Conservation (phyloP, 352 stramenopile species). For the Halophytophthora batemanensis region DNA sequence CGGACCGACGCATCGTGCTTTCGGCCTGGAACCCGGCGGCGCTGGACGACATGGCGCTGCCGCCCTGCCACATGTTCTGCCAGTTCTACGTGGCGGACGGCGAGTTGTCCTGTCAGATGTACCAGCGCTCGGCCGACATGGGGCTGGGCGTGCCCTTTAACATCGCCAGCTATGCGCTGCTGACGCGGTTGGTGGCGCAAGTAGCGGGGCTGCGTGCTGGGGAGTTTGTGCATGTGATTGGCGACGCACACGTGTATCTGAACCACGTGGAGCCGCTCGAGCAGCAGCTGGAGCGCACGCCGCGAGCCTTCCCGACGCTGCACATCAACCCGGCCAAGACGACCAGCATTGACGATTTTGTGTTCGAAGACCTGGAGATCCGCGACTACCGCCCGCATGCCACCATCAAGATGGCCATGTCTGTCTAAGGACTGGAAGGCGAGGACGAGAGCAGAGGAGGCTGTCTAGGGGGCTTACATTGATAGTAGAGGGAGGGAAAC, state of each 20-base stretch:
- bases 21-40: constrained; percentile 99
- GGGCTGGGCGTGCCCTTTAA: constrained; percentile 99
- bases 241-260: constrained; percentile 98
- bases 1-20: constrained; percentile 97
- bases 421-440: constrained; percentile 50
- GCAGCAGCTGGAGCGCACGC: constrained; percentile 93
- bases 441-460: neutral
- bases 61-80: constrained; percentile 99
- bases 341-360: constrained; percentile 95
- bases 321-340: constrained; percentile 85
- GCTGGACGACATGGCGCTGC: constrained; percentile 96
- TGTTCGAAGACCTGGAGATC: constrained; percentile 95
- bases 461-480: too few species aligned
- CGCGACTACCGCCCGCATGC: constrained; percentile 95
- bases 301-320: constrained; percentile 94
- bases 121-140: constrained; percentile 99
- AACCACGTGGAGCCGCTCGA: constrained; percentile 98
- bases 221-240: constrained; percentile 99
- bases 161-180: constrained; percentile 98
- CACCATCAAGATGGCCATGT: constrained; percentile 99
- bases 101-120: constrained; percentile 94
- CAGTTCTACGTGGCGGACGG: constrained; percentile 90
- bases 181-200: constrained; percentile 96
- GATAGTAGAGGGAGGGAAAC: too few species aligned
- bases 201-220: constrained; percentile 92